Conservation (phyloP, 495 filamentous ascomycete genomes). For the Penicilliopsis zonata region DNA sequence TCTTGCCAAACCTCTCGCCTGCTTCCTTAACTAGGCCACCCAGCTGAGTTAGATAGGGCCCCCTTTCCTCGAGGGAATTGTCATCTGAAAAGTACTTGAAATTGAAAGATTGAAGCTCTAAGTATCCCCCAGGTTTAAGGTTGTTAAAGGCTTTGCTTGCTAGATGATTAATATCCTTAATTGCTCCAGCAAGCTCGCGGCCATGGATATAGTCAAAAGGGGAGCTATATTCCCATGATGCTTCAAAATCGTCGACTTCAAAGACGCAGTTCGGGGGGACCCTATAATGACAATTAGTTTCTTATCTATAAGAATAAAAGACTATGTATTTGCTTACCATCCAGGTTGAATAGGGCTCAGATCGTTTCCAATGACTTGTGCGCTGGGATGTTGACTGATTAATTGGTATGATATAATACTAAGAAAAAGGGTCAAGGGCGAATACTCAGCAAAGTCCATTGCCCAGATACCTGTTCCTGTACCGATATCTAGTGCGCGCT, state of each 20-base stretch:
- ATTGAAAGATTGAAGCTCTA: constrained; percentile 26
- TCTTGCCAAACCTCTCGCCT: constrained; percentile 8
- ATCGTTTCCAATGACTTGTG: constrained; percentile 44
- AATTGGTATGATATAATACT: background rate
- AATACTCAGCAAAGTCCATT: constrained; percentile 46
- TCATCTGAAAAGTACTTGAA: constrained; percentile 17
- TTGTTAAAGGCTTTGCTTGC: constrained; percentile 14
- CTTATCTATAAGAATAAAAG: too few species aligned
- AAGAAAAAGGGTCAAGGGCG: background rate
- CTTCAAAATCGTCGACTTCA: constrained; percentile 50
- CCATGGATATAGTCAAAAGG: constrained; percentile 52
- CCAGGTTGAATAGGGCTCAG: constrained; percentile 48
- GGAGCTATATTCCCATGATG: constrained; percentile 39
- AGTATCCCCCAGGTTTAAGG: constrained; percentile 26
- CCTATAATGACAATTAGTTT: constrained; percentile 14
- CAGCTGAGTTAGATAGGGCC: constrained; percentile 4
- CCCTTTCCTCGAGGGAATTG: constrained; percentile 3
- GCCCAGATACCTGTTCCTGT: constrained; percentile 57
- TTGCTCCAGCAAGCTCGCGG: constrained; percentile 42
- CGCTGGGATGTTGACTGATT: constrained; percentile 29
- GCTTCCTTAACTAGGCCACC: constrained; percentile 4
- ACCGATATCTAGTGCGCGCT: constrained; percentile 45
- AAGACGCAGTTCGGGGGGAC: constrained; percentile 54
- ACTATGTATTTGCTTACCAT: too few species aligned
- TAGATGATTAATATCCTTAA: constrained; percentile 47